phyloP scores from a whole-genome alignment of 1,284 basidiomycete species.

The Puccinia polysora region DNA sequence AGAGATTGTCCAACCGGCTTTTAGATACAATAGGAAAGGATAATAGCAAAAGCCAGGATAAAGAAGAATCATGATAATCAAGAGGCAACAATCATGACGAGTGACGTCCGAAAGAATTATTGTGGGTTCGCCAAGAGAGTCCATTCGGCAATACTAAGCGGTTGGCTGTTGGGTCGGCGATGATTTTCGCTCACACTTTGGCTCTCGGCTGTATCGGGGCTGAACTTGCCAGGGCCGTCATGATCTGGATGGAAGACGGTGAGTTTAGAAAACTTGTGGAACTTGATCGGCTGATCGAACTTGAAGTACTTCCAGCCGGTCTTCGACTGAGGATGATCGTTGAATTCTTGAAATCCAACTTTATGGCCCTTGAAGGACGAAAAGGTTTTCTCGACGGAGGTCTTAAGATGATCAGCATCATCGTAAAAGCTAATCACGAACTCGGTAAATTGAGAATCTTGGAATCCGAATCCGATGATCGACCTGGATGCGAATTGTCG shows the following conservation, averaged over 20 bases:
- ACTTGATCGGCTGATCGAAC: conserved; percentile 3
- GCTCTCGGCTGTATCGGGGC: neutral
- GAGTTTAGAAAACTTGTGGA: neutral
- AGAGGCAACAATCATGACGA: too few relatives aligned
- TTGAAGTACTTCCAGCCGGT: conserved; percentile 4
- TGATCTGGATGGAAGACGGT: neutral
- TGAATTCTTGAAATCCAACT: neutral
- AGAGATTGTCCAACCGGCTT: too few relatives aligned
- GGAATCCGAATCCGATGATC: conserved; percentile 27
- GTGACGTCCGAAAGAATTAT: too few relatives aligned
- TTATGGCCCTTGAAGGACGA: neutral
- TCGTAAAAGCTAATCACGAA: conserved; percentile 19
- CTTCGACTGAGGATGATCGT: neutral
- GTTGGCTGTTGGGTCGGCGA: neutral
- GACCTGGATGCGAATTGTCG: neutral
- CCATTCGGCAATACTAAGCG: conserved; percentile 7
- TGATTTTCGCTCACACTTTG: neutral
- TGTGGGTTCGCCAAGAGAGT: neutral
- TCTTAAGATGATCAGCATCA: neutral
- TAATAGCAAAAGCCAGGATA: too few relatives aligned
- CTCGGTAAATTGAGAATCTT: conserved; percentile 18
- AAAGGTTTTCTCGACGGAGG: neutral
- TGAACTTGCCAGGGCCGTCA: neutral
- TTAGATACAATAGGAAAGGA: too few relatives aligned
- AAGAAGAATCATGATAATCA: too few relatives aligned